phyloP scores from a whole-genome alignment of 140 eudicot species.

The Anethum foeniculum region DNA sequence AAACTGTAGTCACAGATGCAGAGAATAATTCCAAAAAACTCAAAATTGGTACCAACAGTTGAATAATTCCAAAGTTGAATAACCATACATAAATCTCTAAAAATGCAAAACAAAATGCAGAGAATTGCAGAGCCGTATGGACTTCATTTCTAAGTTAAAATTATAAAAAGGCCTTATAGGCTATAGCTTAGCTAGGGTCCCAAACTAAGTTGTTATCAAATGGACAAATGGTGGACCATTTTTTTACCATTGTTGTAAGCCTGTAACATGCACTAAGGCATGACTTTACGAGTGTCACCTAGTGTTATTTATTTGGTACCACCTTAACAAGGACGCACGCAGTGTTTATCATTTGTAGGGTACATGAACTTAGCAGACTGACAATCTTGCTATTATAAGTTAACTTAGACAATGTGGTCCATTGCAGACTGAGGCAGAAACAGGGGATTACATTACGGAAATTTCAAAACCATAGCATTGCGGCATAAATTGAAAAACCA shows the following conservation, averaged over 20 bases:
- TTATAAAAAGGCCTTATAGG: background rate
- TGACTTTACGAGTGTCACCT: background rate
- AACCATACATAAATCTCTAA: constrained; percentile 41
- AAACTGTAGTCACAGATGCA: too few relatives aligned
- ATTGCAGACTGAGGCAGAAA: constrained; percentile 1
- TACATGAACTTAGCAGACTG: background rate
- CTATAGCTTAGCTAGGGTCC: background rate
- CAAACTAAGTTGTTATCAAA: background rate
- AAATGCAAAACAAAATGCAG: constrained; percentile 18
- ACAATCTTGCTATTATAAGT: too few relatives aligned
- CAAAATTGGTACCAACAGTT: too few relatives aligned
- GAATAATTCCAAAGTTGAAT: background rate
- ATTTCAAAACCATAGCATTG: too few relatives aligned
- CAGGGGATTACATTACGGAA: too few relatives aligned
- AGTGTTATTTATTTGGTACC: background rate
- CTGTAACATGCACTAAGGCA: background rate
- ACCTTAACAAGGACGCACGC: background rate
- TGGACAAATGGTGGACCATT: constrained; percentile 4
- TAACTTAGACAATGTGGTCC: constrained; percentile 12
- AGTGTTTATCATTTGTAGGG: background rate
- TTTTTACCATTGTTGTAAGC: background rate
- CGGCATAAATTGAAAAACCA: too few relatives aligned
- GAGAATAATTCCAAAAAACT: too few relatives aligned
- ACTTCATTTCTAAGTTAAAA: background rate
- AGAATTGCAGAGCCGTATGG: constrained; percentile 17